Base-by-base conservation (phyloP, 176 grass and related monocot genomes). In the Triticum timopheevii region DNA sequence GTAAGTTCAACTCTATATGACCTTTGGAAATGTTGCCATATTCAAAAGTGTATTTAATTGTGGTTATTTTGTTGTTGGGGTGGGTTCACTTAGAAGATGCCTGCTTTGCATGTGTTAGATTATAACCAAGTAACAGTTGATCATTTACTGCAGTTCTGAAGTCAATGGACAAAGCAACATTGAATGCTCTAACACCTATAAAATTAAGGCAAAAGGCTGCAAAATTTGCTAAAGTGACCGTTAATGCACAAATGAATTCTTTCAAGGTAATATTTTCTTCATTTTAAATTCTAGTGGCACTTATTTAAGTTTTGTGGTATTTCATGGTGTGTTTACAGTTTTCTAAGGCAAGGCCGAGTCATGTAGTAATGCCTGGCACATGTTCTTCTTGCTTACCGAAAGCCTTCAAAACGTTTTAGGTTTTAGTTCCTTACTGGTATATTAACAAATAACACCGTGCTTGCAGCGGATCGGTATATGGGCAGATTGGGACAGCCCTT, bases 401-500 rank as follows among this genome's bases (percentile, higher is more conserved):
- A 61, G 25, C 25, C 16, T 42, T 88, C 49, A 6, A 59, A 9
- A 34, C 45, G 6, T 52, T 77, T 80, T 65, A 71, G n/a, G 49
- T 10, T 84, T 64, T 69, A 65, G 36, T 69, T 79, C 73, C 23
- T 65, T 64, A 83, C 56, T 27, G 50, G 27, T 82, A 73, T 71
- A 73, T 70, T 67, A 82, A 90, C 35, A 75, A 81, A 28, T 47
- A 23, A 69, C 47, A 34, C 11, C 23, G 31, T 88, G 76, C 65
- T 56, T 73, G 83, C 96, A 98, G 96, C 78, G 93, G 2, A 88
- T 86, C 70, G 96, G 96, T 83, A 86, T 98, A 85, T 98, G 93
- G 96, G 96, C 96, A 58, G 93, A 98, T 94, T 98, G 96, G 96
- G 88, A 88, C 25, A 90, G 89, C 47, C 96, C 96, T 79, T 98